Base-by-base conservation (phyloP, 345 rosid species). In the Syzygium jambos region DNA sequence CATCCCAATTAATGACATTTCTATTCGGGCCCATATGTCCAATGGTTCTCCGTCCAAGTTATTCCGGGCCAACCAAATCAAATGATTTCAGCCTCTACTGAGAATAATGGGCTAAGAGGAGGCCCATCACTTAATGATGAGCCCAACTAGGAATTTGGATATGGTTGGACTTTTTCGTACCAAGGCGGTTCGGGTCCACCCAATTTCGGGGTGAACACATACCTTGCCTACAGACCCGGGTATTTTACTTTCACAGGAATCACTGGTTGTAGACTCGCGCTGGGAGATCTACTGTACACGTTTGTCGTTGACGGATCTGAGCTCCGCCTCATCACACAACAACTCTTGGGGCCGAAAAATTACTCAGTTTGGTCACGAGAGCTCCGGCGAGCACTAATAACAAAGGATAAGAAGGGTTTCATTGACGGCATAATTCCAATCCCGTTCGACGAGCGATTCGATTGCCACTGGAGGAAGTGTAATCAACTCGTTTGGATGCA, bases 361-460 rank as follows among this genome's bases (percentile, higher is more conserved):
- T 55, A 21, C 59, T 55, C 11, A 19, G 8, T 55, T 21, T 8
- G 25, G 59, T 55, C 2, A 25, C 27, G 4, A 11, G 27, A 55
- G 59, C 59, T 55, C 27, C 4, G 10, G 27, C 22, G 27, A 25
- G 59, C 59, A 55, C 22, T 55, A 8, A 55, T 22, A 21, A 55
- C 27, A 21, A 22, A 55, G 22, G 59, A 55, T 55, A 55, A 38
- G 41, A 27, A 55, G 27, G 2, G 27, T 11, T 55, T 55, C 59
- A 55, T 55, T 25, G 9, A 55, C 11, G 27, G 59, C 11, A 55
- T 10, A 9, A 7, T 49, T 49, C 27, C 59, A 22, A 21, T 55
- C 2, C 3, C 22, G 59, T 0, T 22, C 0, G 27, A 55, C 4
- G 0, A 55, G 59, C 27, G 2, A 11, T 15, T 55, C 22, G 25